Percentiles rank a stretch among this genome's conserved stretches.
phyloP scores from a whole-genome alignment of 2,329 filamentous ascomycete species.

The Fusarium domesticum region DNA sequence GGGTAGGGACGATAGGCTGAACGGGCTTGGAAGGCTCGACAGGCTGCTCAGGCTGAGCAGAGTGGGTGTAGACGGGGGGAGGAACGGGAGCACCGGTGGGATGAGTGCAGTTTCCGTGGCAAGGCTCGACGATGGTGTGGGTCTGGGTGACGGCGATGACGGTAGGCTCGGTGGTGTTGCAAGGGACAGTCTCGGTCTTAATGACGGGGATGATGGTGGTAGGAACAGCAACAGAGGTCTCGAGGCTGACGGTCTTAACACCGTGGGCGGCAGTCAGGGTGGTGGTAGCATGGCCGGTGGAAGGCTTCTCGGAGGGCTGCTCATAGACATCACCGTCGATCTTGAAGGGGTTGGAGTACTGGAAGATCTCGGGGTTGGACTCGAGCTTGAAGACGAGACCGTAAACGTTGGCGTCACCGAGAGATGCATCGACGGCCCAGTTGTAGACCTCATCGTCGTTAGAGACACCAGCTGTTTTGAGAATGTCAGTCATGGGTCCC shows the following conservation, averaged over 20 bases:
- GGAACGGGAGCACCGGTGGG: conserved; percentile 1
- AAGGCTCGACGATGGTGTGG: conserved; percentile 24
- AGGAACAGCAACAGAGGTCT: conserved; percentile 16
- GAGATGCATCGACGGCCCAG: conserved; percentile 49
- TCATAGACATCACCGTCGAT: conserved; percentile 37
- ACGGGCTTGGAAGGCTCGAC: conserved; percentile 25
- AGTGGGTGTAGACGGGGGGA: conserved; percentile 20
- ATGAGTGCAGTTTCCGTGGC: conserved; percentile 11
- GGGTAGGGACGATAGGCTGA: conserved; percentile 22
- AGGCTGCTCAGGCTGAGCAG: conserved; percentile 14
- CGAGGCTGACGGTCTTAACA: conserved; percentile 33
- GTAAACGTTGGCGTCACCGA: conserved; percentile 50
- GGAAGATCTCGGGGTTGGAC: conserved; percentile 48
- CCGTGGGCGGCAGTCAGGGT: conserved; percentile 30
- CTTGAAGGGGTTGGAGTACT: conserved; percentile 62
- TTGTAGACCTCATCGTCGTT: conserved; percentile 44
- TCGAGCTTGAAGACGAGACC: conserved; percentile 55
- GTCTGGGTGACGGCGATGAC: conserved; percentile 19
- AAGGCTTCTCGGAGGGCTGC: conserved; percentile 12
- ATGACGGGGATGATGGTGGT: conserved; percentile 25
- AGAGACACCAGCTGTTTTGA: conserved; percentile 44
- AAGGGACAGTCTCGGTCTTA: conserved; percentile 22
- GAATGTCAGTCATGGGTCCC: too few species aligned
- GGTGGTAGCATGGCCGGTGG: conserved; percentile 19
- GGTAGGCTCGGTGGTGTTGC: conserved; percentile 24